phyloP scores from a whole-genome alignment of 176 grass and related monocot genomes.

The Oryza glumipatula region DNA sequence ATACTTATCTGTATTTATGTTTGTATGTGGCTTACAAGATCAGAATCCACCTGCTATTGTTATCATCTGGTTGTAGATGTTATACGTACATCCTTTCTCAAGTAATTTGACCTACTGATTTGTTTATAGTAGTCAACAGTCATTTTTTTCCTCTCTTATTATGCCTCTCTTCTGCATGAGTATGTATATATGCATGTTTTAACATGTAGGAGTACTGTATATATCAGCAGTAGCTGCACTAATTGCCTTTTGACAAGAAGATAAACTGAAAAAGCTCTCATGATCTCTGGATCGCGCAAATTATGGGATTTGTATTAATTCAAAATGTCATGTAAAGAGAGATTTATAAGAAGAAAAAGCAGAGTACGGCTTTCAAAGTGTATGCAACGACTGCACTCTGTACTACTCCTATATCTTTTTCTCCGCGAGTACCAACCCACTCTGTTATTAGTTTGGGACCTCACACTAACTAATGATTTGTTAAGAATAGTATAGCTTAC shows the following conservation, averaged over 20 bases:
- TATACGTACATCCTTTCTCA: too few species aligned
- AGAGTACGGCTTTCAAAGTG: background rate
- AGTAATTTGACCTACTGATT: too few species aligned
- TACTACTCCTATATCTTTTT: background rate
- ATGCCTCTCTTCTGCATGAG: background rate
- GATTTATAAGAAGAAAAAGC: background rate
- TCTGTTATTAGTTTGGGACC: background rate
- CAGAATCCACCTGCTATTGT: background rate
- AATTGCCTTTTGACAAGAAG: background rate
- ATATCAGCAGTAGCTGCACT: background rate
- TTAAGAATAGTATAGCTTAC: background rate
- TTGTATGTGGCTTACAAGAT: background rate
- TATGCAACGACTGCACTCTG: background rate
- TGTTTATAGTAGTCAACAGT: too few species aligned
- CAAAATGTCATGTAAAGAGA: background rate
- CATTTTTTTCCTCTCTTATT: background rate
- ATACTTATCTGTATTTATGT: background rate
- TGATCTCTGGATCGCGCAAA: background rate
- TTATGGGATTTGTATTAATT: background rate
- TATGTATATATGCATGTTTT: background rate
- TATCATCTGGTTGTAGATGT: background rate
- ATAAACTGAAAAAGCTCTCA: background rate
- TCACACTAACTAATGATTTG: background rate
- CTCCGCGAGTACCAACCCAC: background rate
- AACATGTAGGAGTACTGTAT: background rate